Evolutionary conservation across 148 eudicot species (phyloP), one percentile per base, ranked within the genome.

Genomic region (Camellia sinensis): DNA sequence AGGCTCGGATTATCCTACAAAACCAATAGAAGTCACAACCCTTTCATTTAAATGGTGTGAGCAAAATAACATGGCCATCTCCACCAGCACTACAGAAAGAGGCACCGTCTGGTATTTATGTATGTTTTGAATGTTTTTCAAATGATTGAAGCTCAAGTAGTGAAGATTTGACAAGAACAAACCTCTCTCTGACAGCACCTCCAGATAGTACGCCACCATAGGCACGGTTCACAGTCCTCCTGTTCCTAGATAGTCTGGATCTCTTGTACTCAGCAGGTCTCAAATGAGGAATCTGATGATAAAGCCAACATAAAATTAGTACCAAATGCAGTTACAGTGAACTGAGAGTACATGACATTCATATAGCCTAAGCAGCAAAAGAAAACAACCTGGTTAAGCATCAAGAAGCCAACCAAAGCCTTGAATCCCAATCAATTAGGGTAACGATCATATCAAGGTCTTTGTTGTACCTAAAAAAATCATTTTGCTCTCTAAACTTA

Each of bases 201-300:
- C 85, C 91, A 80, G 89, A 87, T 56, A 87, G 62, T 19, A 89
- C 91, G 19, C 91, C 91, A 71, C 91, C 91, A 80, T 89, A 89
- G 71, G 91, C 82, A 82, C 91, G 89, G 85, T 89, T 89, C 71
- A 89, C 89, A 6, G 88, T 89, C 66, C 91, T 86, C 71, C 89
- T 79, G 85, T 87, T 89, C 86, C 91, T 80, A 41, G 91, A 72
- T 17, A 89, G 78, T 70, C 91, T 89, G 2, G 87, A 79, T 60
- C 91, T 83, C 80, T 78, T 89, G 84, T 86, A 86, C 76, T 86
- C 88, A 18, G 88, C 74, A 48, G 88, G 88, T 72, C 85, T 78
- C 84, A 86, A 75, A 40, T 86, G 88, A 74, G 88, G 88, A 83
- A 86, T 86, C 88, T 86, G 78, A 54, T 78, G 6, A 48, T 14